Evolutionary conservation across 805 yeast genomes (phyloP), one percentile per base, ranked within the genome.

Genomic region (Ogataea nakhonphanomensis): DNA sequence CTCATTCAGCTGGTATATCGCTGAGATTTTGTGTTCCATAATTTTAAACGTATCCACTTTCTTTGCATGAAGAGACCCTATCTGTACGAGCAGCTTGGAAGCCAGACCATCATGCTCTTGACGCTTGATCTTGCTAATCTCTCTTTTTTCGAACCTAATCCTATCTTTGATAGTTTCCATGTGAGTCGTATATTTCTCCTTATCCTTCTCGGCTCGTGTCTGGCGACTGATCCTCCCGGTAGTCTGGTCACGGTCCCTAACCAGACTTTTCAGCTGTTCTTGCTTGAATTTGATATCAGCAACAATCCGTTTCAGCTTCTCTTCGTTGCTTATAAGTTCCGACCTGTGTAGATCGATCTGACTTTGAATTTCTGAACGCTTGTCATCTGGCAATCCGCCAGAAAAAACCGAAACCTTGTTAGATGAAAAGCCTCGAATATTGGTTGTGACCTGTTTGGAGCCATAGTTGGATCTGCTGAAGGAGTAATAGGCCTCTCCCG

Each of bases 381-480:
- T 53, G 23, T 60, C 66, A 10, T 53, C 56, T 1, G 67, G 53
- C 20, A 64, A 42, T 5, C 69, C 65, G 26, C 53, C 53, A 10
- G 49, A 37, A 20, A 58, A 67, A 57, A 60, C 68, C 1, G 69
- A 57, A 4, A 51, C 43, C 4, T 54, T 36, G 8, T 45, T 11
- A 22, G 43, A 44, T 2, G 39, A 25, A 30, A 58, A 43, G 49
- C 51, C 55, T 50, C 48, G 69, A 64, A 39, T 76, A 58, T 30
- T 62, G 40, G 71, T 69, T 55, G 73, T 67, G 2, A 71, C 62
- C 53, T 79, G 85, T 46, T 63, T 69, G 2, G 66, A 59, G 20
- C 95, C 95, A 61, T 83, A 88, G 12, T 57, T 59, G 1, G 96
- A 89, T 45, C 67, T 67, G 7, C 58, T 63, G 11, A 84, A 63